Conservation (phyloP, 441 rosid genomes). For the Populus hybrid region DNA sequence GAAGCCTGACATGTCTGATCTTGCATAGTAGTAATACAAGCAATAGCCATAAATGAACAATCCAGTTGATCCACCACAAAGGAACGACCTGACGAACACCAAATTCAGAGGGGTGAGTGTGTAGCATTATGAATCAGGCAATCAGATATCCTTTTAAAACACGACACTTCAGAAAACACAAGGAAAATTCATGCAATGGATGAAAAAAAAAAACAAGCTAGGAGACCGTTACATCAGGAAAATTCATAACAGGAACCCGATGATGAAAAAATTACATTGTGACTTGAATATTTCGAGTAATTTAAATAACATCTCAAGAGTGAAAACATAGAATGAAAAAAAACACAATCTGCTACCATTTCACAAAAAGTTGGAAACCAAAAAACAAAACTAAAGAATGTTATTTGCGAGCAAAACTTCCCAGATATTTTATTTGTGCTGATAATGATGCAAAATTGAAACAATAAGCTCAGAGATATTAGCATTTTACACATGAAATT, state of each 20-base stretch:
- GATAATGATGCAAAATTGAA: neutral
- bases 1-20: conserved; percentile 58
- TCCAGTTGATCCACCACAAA: conserved; percentile 56
- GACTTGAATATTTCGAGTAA: neutral
- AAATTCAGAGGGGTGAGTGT: neutral
- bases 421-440: neutral
- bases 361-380: neutral
- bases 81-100: conserved; percentile 34
- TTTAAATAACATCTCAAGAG: neutral
- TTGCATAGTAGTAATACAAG: conserved; percentile 47
- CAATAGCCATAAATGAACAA: conserved; percentile 47
- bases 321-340: neutral
- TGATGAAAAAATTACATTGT: neutral
- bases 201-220: neutral
- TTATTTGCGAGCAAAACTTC: no score
- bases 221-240: neutral
- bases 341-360: neutral
- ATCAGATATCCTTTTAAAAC: neutral
- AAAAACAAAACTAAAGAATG: neutral
- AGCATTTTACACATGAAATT: neutral
- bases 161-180: neutral
- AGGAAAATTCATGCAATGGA: neutral
- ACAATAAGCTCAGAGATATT: neutral
- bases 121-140: neutral
- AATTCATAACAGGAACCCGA: neutral